Percentiles rank a stretch among this genome's conserved stretches.
phyloP scores from a whole-genome alignment of 352 stramenopile genomes.

The Phytophthora palmivora region DNA sequence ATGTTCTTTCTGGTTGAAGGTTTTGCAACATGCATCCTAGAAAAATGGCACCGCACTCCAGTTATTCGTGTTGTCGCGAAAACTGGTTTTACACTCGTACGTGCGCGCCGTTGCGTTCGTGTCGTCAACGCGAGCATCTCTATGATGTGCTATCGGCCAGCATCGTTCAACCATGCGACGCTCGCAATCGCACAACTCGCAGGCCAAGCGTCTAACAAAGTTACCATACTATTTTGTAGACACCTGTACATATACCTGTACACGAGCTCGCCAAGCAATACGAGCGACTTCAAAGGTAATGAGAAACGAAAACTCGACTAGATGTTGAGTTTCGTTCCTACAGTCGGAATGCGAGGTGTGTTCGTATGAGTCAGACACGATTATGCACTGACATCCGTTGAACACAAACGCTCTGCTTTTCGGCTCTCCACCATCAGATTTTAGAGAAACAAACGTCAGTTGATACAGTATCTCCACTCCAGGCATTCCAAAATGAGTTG shows the following conservation, averaged over 20 bases:
- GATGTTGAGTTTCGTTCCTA: no score
- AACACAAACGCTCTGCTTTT: background rate
- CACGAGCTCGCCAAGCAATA: no score
- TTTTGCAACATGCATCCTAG: no score
- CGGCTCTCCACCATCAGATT: background rate
- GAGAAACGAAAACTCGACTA: no score
- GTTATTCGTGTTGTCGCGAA: background rate
- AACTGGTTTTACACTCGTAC: background rate
- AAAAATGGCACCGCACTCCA: constrained; percentile 2
- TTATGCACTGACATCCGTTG: constrained; percentile 15
- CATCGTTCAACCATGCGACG: background rate
- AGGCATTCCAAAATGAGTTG: no score
- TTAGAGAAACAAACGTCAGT: constrained; percentile 1
- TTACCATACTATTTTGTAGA: no score
- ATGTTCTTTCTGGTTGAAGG: constrained; percentile 1
- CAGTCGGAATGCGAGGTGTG: no score
- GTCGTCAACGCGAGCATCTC: background rate
- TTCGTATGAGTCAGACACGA: background rate
- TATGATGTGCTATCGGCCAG: background rate
- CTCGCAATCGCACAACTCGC: background rate
- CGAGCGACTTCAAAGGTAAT: no score
- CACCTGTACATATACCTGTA: no score
- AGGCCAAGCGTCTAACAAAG: no score
- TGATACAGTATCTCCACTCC: no score
- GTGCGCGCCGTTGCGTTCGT: constrained; percentile 5